Evolutionary conservation across 495 filamentous ascomycete species (phyloP).

Genomic region (Hypoxylon crocopeplum): DNA sequence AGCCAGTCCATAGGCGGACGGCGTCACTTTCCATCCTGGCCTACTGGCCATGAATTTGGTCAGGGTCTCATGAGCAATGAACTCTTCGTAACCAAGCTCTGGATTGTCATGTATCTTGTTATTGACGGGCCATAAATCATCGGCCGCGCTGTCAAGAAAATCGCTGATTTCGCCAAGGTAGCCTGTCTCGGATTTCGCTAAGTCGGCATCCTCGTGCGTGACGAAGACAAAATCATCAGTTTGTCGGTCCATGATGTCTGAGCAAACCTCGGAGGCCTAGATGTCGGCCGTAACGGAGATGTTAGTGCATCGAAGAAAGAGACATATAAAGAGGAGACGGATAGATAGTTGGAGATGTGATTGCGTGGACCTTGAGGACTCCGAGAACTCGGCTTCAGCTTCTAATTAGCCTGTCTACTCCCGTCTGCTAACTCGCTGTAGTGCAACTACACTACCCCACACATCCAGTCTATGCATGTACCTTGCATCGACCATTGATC

Average conservation of each 20-base stretch:
- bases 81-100: slow-evolving; percentile 64
- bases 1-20: slow-evolving; percentile 58
- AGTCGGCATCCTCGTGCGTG: slow-evolving; percentile 29
- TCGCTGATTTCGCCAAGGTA: slow-evolving; percentile 45
- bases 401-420: slow-evolving; percentile 26
- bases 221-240: slow-evolving; percentile 39
- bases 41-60: slow-evolving; percentile 60
- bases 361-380: slow-evolving; percentile 21
- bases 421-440: background rate
- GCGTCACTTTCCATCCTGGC: slow-evolving; percentile 63
- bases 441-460: slow-evolving; percentile 19
- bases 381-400: background rate
- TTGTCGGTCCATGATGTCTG: slow-evolving; percentile 20
- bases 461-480: background rate
- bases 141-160: slow-evolving; percentile 45
- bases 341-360: slow-evolving; percentile 11
- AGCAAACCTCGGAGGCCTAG: background rate
- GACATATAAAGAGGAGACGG: background rate
- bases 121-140: slow-evolving; percentile 51
- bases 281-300: background rate
- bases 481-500: background rate
- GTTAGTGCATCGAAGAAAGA: background rate
- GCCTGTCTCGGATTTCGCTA: slow-evolving; percentile 10
- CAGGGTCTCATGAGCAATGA: slow-evolving; percentile 63
- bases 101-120: slow-evolving; percentile 67